Evolutionary conservation across 2,329 filamentous ascomycete species (phyloP).

Genomic region (Aspergillus tamarii): DNA sequence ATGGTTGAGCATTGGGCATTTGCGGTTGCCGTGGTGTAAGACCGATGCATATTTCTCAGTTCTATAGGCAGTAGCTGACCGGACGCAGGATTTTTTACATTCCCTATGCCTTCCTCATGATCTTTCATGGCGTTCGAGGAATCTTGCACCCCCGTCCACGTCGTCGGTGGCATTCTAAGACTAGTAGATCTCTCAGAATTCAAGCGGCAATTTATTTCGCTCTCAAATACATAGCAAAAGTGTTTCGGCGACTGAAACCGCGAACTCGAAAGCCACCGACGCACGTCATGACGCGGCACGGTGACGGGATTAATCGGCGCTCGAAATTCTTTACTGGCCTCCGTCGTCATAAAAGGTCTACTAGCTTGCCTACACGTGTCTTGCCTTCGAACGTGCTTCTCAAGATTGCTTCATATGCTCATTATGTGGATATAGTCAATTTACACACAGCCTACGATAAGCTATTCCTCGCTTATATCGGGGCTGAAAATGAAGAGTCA

Average conservation of each 20-base stretch:
- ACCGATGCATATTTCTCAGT: too few relatives aligned
- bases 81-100: not conserved
- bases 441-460: not conserved
- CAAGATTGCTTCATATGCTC: not conserved
- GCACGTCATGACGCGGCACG: not conserved
- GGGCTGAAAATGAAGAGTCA: not conserved
- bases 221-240: not conserved
- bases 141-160: not conserved
- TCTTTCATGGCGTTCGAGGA: not conserved
- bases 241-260: not conserved
- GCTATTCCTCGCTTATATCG: not conserved
- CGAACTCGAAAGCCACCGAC: not conserved
- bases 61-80: not conserved
- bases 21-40: not conserved
- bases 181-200: not conserved
- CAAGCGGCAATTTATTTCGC: not conserved
- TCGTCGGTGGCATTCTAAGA: not conserved
- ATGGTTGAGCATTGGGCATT: conserved; percentile 2
- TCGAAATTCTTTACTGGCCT: not conserved
- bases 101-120: not conserved
- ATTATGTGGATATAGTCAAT: not conserved
- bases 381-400: not conserved
- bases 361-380: not conserved
- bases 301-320: not conserved
- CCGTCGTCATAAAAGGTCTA: not conserved